These are phyloP conservation scores for Xerocomus amazonicus DNA, from an alignment of 1,284 basidiomycete genomes.

Conservation along the genomic window DNA sequence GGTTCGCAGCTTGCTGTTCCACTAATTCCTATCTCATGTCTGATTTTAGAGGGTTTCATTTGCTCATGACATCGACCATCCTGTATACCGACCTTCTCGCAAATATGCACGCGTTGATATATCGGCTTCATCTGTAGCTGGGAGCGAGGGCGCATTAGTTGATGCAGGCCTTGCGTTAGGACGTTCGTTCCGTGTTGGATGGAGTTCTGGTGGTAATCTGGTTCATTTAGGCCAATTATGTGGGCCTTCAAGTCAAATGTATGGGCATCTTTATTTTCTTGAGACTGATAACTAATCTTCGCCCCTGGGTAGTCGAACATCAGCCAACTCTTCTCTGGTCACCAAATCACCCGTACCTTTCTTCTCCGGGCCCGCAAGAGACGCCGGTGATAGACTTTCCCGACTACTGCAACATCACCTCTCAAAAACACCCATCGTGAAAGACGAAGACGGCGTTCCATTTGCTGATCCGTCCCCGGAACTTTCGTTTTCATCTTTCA, in stretches of 20 bases:
- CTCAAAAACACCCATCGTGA: conserved; percentile 65
- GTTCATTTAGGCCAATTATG: conserved; percentile 76
- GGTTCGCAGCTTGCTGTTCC: conserved; percentile 37
- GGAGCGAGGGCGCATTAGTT: conserved; percentile 61
- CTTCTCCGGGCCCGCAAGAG: conserved; percentile 34
- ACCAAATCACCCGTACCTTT: conserved; percentile 46
- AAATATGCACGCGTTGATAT: conserved; percentile 69
- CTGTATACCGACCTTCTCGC: conserved; percentile 60
- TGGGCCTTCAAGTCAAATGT: conserved; percentile 49
- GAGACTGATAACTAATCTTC: conserved; percentile 10
- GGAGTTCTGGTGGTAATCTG: conserved; percentile 80
- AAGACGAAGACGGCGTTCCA: conserved; percentile 53
- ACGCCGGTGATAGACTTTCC: conserved; percentile 47
- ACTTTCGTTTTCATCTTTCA: conserved; percentile 81
- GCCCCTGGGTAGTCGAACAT: conserved; percentile 38
- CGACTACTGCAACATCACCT: conserved; percentile 81
- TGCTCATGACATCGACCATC: conserved; percentile 64
- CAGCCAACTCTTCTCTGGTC: conserved; percentile 58
- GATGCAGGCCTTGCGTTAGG: conserved; percentile 87
- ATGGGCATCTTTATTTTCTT: conserved; percentile 28
- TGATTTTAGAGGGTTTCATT: conserved; percentile 67
- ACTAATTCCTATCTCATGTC: conserved; percentile 5
- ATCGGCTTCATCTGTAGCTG: conserved; percentile 58
- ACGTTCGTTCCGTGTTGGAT: conserved; percentile 86
- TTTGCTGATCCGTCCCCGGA: conserved; percentile 50